phyloP scores from a whole-genome alignment of 805 yeast species.

The Saccharomycopsis sp. region DNA sequence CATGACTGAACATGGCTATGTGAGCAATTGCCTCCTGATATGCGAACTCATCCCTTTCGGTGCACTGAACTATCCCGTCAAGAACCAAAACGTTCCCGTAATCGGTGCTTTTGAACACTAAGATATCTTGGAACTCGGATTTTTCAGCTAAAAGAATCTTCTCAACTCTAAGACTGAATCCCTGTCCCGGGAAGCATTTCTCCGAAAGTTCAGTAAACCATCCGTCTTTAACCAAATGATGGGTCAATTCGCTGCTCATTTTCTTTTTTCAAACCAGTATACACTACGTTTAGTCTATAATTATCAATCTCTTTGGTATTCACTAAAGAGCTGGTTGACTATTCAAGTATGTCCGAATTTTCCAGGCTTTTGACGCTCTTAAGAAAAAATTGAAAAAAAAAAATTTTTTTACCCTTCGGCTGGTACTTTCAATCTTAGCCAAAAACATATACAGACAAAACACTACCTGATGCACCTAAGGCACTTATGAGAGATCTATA shows the following conservation, averaged over 20 bases:
- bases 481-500: no score
- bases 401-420: not conserved
- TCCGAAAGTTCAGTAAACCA: constrained; percentile 57
- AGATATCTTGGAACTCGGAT: constrained; percentile 74
- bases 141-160: constrained; percentile 57
- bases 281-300: no score
- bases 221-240: constrained; percentile 37
- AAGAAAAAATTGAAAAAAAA: not conserved
- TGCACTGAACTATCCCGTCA: constrained; percentile 86
- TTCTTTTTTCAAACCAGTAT: no score
- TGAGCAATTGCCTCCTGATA: constrained; percentile 91
- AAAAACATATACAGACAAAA: no score
- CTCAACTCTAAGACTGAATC: constrained; percentile 58
- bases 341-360: no score
- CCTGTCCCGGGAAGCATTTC: constrained; percentile 81
- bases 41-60: constrained; percentile 86
- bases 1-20: constrained; percentile 72
- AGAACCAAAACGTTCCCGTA: constrained; percentile 86
- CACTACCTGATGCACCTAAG: no score
- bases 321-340: no score
- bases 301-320: no score
- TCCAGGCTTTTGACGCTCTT: no score
- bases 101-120: constrained; percentile 65
- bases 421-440: not conserved
- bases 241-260: not conserved